These are phyloP conservation scores for Colletotrichum lupini DNA, from an alignment of 2,329 filamentous ascomycete genomes.

Conservation along the genomic window DNA sequence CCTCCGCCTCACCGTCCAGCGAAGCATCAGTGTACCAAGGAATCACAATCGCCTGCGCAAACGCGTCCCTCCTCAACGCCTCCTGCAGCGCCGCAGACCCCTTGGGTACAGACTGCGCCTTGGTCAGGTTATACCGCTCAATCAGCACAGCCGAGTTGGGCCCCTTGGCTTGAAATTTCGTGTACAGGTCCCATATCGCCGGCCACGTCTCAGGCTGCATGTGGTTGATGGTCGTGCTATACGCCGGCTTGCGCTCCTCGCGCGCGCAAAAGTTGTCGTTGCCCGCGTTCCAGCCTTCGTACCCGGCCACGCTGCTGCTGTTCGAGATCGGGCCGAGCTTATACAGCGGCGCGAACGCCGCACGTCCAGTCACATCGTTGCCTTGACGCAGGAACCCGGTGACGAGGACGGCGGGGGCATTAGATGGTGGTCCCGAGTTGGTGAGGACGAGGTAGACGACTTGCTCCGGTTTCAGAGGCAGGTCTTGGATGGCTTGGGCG, in stretches of 20 bases:
- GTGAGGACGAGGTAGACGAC: slow-evolving; percentile 48
- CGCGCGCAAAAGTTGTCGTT: slow-evolving; percentile 49
- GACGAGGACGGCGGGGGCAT: slow-evolving; percentile 42
- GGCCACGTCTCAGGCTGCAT: slow-evolving; percentile 51
- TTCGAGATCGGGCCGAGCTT: slow-evolving; percentile 44
- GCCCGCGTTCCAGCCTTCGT: slow-evolving; percentile 51
- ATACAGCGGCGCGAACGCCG: slow-evolving; percentile 49
- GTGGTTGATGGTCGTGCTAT: slow-evolving; percentile 44
- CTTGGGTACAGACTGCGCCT: slow-evolving; percentile 39
- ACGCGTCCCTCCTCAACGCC: slow-evolving; percentile 46
- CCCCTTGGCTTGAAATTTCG: slow-evolving; percentile 46
- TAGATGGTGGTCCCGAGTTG: slow-evolving; percentile 30
- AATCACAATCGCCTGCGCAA: slow-evolving; percentile 47
- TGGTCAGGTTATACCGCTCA: slow-evolving; percentile 50
- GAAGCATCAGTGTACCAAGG: slow-evolving; percentile 51
- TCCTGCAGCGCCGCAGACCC: slow-evolving; percentile 43
- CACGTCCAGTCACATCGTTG: slow-evolving; percentile 42
- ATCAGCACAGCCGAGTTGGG: slow-evolving; percentile 47
- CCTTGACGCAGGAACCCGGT: slow-evolving; percentile 45
- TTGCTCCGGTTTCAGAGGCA: slow-evolving; percentile 47
- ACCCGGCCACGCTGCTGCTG: slow-evolving; percentile 43
- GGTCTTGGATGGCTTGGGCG: slow-evolving; percentile 48
- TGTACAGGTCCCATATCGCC: slow-evolving; percentile 50
- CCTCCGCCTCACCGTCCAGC: slow-evolving; percentile 47
- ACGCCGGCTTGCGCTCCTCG: slow-evolving; percentile 52